phyloP scores from a whole-genome alignment of 768 basidiomycete genomes.

The Trametes villosa region DNA sequence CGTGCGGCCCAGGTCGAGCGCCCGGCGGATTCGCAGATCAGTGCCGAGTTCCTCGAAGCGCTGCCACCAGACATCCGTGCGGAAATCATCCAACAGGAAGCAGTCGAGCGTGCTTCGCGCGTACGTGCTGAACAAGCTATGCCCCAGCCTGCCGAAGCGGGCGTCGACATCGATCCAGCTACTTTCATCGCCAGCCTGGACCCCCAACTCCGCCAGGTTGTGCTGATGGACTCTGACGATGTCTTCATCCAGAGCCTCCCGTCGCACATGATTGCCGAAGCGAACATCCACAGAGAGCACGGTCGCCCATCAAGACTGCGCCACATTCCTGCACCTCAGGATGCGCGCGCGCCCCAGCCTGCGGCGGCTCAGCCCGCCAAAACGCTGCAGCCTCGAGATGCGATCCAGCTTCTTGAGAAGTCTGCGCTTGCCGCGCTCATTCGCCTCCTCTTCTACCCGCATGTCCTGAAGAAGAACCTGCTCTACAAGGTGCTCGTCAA shows the following conservation, averaged over 20 bases:
- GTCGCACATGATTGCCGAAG: constrained; percentile 86
- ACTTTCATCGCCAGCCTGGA: constrained; percentile 93
- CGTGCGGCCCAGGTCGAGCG: constrained; percentile 76
- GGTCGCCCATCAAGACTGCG: constrained; percentile 19
- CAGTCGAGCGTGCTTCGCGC: constrained; percentile 71
- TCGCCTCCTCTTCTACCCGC: constrained; percentile 94
- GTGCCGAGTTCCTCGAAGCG: constrained; percentile 93
- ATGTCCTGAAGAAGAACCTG: constrained; percentile 81
- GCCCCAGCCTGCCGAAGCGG: constrained; percentile 42
- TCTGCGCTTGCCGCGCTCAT: constrained; percentile 86
- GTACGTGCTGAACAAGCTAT: constrained; percentile 47
- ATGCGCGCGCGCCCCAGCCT: constrained; percentile 13
- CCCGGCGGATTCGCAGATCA: constrained; percentile 86
- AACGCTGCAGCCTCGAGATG: constrained; percentile 69
- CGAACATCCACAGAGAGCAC: constrained; percentile 69
- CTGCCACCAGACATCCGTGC: constrained; percentile 95
- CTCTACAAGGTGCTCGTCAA: constrained; percentile 92
- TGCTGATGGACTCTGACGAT: constrained; percentile 87
- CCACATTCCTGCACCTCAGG: constrained; percentile 9
- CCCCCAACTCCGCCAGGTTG: constrained; percentile 86
- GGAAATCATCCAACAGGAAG: constrained; percentile 96
- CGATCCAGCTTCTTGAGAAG: constrained; percentile 92
- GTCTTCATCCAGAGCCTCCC: constrained; percentile 82
- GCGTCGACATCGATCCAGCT: constrained; percentile 83
- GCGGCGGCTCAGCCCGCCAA: constrained; percentile 47